Base-by-base conservation (phyloP, 192 early-diverging fungal species). In the Backusella morwellensis region DNA sequence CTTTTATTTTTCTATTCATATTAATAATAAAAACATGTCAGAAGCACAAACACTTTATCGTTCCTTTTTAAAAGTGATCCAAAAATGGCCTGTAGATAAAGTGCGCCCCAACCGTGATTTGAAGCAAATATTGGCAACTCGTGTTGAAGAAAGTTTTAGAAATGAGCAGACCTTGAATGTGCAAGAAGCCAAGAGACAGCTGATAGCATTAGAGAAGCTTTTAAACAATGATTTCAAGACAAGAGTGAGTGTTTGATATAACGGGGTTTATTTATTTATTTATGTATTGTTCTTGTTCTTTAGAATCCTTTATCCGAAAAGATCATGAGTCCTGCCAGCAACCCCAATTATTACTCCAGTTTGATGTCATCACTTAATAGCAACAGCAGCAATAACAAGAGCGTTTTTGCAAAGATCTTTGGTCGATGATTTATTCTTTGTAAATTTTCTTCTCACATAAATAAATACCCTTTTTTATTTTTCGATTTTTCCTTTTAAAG, bases 61-160 rank as follows among this genome's bases (percentile, higher is more conserved):
- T 41, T 76, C 88, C 4, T 93, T 90, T 70, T 80, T 90, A 59
- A 88, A 87, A 15, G 78, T 89, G 12, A 84, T 91, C 50, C 70
- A 84, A 23, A 76, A 82, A 21, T 93, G 92, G 91, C 92, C 92
- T 6, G 81, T 82, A 8, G 92, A 93, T 77, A 83, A 86, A 77
- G 86, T 93, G 42, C 86, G 92, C 15, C 92, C 92, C 26, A 90
- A 86, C 26, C 88, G 91, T 68, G 88, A 91, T 76, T 86, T 92
- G 85, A 92, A 90, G 76, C 83, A 84, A 12, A 84, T 88, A 21
- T 78, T 93, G 35, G 52, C 80, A 19, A 80, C 76, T 54, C 85
- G 86, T 47, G 84, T 90, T 23, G 83, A 80, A 59, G 85, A 87
- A 56, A 78, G 77, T 3, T 89, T 89, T 68, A 80, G 83, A 52